Percentiles rank a stretch among this genome's conserved stretches.
phyloP scores from a whole-genome alignment of 192 early-diverging fungal genomes.

The Chytriomyces sp. region DNA sequence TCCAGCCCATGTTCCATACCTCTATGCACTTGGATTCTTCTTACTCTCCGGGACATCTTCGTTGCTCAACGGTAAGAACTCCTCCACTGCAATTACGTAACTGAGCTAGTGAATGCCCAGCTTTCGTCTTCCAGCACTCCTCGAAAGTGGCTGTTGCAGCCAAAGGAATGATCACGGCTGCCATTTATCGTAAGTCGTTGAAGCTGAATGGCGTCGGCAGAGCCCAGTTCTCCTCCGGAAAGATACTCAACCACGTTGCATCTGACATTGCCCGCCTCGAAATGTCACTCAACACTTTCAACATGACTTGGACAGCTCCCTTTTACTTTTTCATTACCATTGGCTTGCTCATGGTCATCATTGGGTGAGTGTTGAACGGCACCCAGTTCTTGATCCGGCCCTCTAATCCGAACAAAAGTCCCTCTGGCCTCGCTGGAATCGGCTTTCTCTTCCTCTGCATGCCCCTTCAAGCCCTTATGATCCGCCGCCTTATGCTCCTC shows the following conservation, averaged over 20 bases:
- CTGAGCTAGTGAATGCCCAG: not conserved
- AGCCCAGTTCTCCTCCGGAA: constrained; percentile 60
- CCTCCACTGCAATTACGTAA: not conserved
- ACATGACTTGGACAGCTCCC: constrained; percentile 29
- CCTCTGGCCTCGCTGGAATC: constrained; percentile 49
- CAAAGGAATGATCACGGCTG: constrained; percentile 48
- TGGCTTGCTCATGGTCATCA: constrained; percentile 18
- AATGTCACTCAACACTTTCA: constrained; percentile 1
- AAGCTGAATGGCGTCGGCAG: constrained; percentile 54
- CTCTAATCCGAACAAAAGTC: not conserved
- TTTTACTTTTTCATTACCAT: constrained; percentile 18
- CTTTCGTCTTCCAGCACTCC: not conserved
- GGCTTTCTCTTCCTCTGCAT: constrained; percentile 41
- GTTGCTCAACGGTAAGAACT: constrained; percentile 10
- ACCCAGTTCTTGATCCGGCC: not conserved
- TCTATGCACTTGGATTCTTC: constrained; percentile 25
- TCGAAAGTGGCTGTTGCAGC: constrained; percentile 15
- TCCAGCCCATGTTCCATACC: not conserved
- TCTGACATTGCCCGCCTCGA: constrained; percentile 69
- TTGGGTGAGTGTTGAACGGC: not conserved
- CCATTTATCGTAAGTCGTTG: constrained; percentile 63
- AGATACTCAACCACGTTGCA: constrained; percentile 70
- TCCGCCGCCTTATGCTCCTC: constrained; percentile 35
- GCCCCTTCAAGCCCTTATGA: constrained; percentile 50
- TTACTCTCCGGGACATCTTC: not conserved